Evolutionary conservation across 495 filamentous ascomycete genomes (phyloP), one percentile per base, ranked within the genome.

Genomic region (Terfezia claveryi): DNA sequence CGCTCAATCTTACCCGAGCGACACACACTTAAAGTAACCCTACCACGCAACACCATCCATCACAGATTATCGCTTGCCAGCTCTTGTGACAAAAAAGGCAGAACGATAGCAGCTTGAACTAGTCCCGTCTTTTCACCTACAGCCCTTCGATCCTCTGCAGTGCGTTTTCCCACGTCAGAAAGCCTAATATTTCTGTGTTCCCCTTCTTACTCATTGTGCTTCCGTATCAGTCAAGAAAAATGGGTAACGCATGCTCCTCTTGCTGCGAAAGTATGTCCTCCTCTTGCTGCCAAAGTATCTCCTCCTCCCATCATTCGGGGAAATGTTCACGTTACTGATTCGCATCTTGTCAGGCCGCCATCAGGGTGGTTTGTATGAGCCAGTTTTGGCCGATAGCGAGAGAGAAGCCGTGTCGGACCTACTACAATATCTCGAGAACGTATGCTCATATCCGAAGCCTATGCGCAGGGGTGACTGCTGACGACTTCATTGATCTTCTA

Each of bases 361-460:
- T 64, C 85, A 83, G 69, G 91, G 94, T 74, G 55, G 55, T 4
- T 75, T 89, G 49, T 95, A 99, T 68, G 92, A 99, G 68, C 86
- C 87, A 52, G 87, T 91, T 50, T 74, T 99, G 53, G 88, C 87
- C 57, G 91, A 99, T 65, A 93, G 84, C 69, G 91, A 96, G 70
- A 80, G 91, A 62, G 91, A 95, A 75, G 91, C 91, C 49, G 92
- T 99, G 6, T 88, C 91, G 53, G 91, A 99, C 66, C 74, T 99
- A 37, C 74, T 99, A 20, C 82, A 86, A 60, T 96, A 91, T 66
- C 79, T 99, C 55, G 92, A 96, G 71, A 94, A 95, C 66, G 91
- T 95, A 73, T 58, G 79, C 70, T 36, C 38, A 16, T 37, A 54
- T 46, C 38, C 14, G 37, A 6, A 27, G n/a, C 63, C 64, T 55